Conservation (phyloP, 2,329 filamentous ascomycete genomes). For the Niveomyces coronatus region DNA sequence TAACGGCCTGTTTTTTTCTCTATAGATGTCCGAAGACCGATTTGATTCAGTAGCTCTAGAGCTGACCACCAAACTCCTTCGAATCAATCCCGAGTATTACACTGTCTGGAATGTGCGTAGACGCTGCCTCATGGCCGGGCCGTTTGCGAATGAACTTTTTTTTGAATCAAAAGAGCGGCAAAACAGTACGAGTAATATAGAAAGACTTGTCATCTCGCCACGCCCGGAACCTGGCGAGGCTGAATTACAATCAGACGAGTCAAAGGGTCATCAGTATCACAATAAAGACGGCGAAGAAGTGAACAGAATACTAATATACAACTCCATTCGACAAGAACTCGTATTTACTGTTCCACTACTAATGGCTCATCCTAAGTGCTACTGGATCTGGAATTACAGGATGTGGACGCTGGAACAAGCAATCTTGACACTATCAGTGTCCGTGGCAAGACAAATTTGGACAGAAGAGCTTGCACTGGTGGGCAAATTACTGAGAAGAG, state of each 20-base stretch:
- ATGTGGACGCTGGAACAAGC: conserved; percentile 72
- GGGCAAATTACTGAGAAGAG: conserved; percentile 76
- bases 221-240: too few species aligned
- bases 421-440: conserved; percentile 48
- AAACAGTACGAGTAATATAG: too few species aligned
- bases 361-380: conserved; percentile 85
- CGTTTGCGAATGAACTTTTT: conserved; percentile 40
- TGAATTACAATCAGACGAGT: too few species aligned
- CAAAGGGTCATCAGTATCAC: too few species aligned
- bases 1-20: too few species aligned
- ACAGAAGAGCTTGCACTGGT: conserved; percentile 72
- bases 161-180: too few species aligned
- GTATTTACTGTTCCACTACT: conserved; percentile 76
- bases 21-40: conserved; percentile 30
- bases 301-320: conserved; percentile 46
- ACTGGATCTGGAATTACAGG: conserved; percentile 98
- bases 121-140: conserved; percentile 50
- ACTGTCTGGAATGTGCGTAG: conserved; percentile 87
- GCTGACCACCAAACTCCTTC: conserved; percentile 62
- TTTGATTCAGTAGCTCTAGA: conserved; percentile 49
- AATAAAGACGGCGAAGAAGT: conserved; percentile 27
- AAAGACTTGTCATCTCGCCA: too few species aligned
- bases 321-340: conserved; percentile 60
- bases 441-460: conserved; percentile 60
- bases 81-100: conserved; percentile 79